Base-by-base conservation (phyloP, 1,139 yeast species). In the Yamadazyma aaseri region DNA sequence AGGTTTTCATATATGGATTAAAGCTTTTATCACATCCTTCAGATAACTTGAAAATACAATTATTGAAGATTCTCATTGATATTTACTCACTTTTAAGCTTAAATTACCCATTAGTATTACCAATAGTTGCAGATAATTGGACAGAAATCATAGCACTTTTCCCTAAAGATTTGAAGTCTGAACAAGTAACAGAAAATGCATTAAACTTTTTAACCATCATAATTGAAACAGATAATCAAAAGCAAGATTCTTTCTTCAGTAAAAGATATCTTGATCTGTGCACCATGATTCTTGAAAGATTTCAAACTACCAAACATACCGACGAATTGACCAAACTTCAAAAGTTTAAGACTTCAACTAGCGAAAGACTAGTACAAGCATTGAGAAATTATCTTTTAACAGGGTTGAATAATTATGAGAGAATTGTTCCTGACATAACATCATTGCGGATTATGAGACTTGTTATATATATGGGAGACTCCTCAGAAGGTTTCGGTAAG, bases 91-190 rank as follows among this genome's bases (percentile, higher is more conserved):
- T 86, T 23, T 60, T 92, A 28, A 72, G 87, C 1, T 70, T 90
- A 0, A 76, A 81, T 40, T 68, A 73, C 36, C 63, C 70, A 9
- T 66, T 75, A 30, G 63, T 85, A 26, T 59, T 85, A 31, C 96
- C 96, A 0, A 56, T 81, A 2, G 65, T 85, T 3, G 82, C 94
- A 1, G 65, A 73, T 3, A 59, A 76, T 12, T 92, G 97, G 97
- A 81, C 84, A 7, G 41, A 46, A 17, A 39, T 60, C 16, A 28
- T 55, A 7, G 29, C 32, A 6, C 17, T 36, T 13, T 34, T 35
- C 28, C 33, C 39, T 3, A 11, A 11, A 8, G 17, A 20, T 6
- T 30, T 23, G 1, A 15, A 23, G 2, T 21, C 40, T 2, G 39
- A 40, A 10, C 36, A 34, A 17, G 41, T 36, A 5, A 32, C 38